These are phyloP conservation scores for Phlegmacium glaucopus DNA, from an alignment of 768 basidiomycete genomes.

Conservation along the genomic window DNA sequence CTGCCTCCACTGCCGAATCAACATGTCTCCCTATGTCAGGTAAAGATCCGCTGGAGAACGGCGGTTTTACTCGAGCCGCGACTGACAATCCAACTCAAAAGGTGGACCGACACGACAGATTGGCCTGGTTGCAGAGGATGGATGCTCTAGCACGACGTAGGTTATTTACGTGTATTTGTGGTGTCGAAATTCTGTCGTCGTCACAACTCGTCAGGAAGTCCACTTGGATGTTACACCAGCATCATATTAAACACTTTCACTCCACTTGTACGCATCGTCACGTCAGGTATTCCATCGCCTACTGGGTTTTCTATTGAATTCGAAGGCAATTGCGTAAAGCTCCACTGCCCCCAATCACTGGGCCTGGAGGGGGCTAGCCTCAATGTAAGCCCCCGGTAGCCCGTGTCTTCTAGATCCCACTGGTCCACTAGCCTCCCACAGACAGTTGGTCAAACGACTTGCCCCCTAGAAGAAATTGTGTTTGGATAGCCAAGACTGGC, in stretches of 20 bases:
- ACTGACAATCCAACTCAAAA: slow-evolving; percentile 72
- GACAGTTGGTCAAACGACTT: no score
- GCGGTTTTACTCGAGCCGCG: slow-evolving; percentile 77
- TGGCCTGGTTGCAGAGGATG: slow-evolving; percentile 80
- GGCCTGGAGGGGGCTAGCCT: no score
- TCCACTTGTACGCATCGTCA: slow-evolving; percentile 56
- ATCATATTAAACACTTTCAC: slow-evolving; percentile 1
- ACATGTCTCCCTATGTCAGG: slow-evolving; percentile 40
- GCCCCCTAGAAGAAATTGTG: no score
- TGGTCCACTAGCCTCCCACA: no score
- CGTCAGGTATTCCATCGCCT: slow-evolving; percentile 95
- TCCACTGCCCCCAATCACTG: no score
- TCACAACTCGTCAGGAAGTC: slow-evolving; percentile 46
- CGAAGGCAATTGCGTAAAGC: no score
- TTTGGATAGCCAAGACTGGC: no score
- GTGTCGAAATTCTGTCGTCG: slow-evolving; percentile 67
- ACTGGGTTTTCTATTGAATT: slow-evolving; percentile 27
- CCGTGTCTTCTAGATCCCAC: no score
- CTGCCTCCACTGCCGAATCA: slow-evolving; percentile 5
- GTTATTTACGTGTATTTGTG: slow-evolving; percentile 28
- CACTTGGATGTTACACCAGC: slow-evolving; percentile 38
- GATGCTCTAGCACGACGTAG: slow-evolving; percentile 83
- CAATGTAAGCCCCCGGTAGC: no score
- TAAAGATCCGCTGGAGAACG: slow-evolving; percentile 72
- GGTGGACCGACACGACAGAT: slow-evolving; percentile 76